Conservation (phyloP, 2,329 filamentous ascomycete genomes). For the Calonectria hawksworthii region DNA sequence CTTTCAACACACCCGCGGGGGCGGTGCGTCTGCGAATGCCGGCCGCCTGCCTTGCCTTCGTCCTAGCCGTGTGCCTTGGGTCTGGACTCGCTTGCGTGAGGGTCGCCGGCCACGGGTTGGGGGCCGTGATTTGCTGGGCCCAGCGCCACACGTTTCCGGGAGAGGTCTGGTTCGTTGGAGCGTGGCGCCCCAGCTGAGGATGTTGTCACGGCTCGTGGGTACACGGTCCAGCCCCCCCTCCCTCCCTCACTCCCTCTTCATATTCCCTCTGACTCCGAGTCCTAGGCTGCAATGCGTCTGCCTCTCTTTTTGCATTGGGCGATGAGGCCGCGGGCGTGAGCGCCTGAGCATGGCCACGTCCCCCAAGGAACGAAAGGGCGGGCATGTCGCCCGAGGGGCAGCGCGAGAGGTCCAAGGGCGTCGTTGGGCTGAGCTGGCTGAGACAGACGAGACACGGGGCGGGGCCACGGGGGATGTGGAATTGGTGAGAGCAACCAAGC, state of each 20-base stretch:
- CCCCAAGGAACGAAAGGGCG: background rate
- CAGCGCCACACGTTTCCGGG: conserved; percentile 15
- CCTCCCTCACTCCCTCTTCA: background rate
- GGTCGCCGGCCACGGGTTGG: background rate
- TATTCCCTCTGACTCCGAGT: background rate
- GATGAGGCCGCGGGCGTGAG: background rate
- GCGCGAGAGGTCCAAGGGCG: background rate
- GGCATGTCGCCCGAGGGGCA: background rate
- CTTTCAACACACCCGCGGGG: background rate
- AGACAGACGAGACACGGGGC: conserved; percentile 14
- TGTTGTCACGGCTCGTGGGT: conserved; percentile 10
- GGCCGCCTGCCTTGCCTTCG: background rate
- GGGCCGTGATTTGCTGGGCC: conserved; percentile 24
- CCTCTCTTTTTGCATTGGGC: background rate
- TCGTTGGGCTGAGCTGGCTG: background rate
- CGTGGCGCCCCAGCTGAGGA: conserved; percentile 24
- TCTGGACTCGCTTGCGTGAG: background rate
- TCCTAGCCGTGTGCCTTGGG: background rate
- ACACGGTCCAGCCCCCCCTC: conserved; percentile 9
- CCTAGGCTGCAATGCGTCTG: background rate
- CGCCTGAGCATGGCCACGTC: background rate
- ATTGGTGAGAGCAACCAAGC: background rate
- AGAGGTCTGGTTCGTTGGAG: conserved; percentile 4
- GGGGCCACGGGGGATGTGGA: conserved; percentile 5
- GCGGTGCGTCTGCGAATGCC: background rate